phyloP scores from a whole-genome alignment of 352 stramenopile genomes.

The Phytophthora tubulina region DNA sequence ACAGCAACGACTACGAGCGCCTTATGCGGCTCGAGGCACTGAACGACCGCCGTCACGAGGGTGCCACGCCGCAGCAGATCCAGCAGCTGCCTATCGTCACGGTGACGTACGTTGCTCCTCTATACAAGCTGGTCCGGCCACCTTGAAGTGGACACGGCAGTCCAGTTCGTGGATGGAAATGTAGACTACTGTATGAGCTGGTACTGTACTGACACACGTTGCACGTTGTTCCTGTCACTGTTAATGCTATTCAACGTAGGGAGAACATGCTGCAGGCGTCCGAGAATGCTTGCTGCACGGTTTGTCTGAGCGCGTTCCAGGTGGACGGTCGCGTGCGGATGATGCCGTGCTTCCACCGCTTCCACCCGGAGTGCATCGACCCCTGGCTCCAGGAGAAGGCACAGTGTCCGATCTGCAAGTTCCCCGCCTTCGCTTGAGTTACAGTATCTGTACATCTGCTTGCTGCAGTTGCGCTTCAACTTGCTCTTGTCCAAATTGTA shows the following conservation, averaged over 20 bases:
- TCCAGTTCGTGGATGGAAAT: background rate
- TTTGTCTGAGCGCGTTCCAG: constrained; percentile 73
- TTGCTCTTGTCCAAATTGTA: constrained; percentile 16
- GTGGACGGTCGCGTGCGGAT: constrained; percentile 58
- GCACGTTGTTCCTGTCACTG: background rate
- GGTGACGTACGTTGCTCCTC: constrained; percentile 62
- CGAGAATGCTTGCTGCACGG: constrained; percentile 63
- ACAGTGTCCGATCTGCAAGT: constrained; percentile 84
- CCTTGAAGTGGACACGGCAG: background rate
- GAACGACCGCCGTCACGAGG: constrained; percentile 61
- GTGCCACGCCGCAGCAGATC: constrained; percentile 67
- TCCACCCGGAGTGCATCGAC: constrained; percentile 81
- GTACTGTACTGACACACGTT: constrained; percentile 3
- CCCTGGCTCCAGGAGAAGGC: constrained; percentile 78
- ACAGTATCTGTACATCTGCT: too few species aligned
- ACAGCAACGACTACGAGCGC: constrained; percentile 75
- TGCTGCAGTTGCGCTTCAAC: background rate
- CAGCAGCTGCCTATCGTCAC: constrained; percentile 63
- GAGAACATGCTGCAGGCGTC: constrained; percentile 66
- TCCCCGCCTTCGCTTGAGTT: constrained; percentile 63
- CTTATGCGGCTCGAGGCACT: constrained; percentile 73
- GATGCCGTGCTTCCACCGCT: constrained; percentile 85
- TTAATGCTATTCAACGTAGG: constrained; percentile 36
- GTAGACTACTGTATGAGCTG: background rate
- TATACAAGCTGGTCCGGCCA: background rate